Evolutionary conservation across 2,329 filamentous ascomycete genomes (phyloP), one percentile per base, ranked within the genome.

Genomic region (Acephala macrosclerotiorum): DNA sequence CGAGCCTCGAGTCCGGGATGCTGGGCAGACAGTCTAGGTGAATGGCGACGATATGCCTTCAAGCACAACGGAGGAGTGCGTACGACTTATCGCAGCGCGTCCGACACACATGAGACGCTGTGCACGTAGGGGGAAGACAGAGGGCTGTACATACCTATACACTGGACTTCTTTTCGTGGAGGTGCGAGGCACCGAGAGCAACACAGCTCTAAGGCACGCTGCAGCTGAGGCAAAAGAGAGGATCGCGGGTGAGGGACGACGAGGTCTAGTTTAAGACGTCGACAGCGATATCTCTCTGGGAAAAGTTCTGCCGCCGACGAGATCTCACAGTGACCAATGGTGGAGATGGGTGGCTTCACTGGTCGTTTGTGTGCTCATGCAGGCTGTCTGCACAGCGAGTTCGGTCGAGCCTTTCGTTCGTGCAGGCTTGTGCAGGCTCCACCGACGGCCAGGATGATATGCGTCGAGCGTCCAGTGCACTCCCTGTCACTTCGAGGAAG

Each of bases 171-270:
- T 65, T 59, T 56, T 70, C 66, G 63, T 64, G 63, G 61, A 45
- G 45, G 69, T 72, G 71, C 69, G 63, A 55, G 65, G 65, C 64
- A 70, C 68, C 68, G 59, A 64, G 68, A 71, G 67, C 71, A 69
- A 63, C 45, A 66, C 70, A 61, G 69, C 68, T 72, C 70, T 63
- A 63, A 66, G 22, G 63, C 68, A 68, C 66, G 67, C 65, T 61
- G 66, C 62, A 66, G 38, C 57, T 63, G 64, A 62, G 60, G 61
- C 62, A 57, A 58, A 58, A 62, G 58, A 45, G 61, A 55, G 42
- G 56, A 56, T 53, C 57, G 56, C 29, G 55, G 26, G 40, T 45
- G 53, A 61, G 55, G 60, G 59, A 65, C 45, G 64, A 36, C 58
- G 40, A 49, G 66, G 61, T 45, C 64, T 61, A 57, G 56, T 33